Base-by-base conservation (phyloP, 1,284 basidiomycete genomes). In the Anthracocystis setariae region DNA sequence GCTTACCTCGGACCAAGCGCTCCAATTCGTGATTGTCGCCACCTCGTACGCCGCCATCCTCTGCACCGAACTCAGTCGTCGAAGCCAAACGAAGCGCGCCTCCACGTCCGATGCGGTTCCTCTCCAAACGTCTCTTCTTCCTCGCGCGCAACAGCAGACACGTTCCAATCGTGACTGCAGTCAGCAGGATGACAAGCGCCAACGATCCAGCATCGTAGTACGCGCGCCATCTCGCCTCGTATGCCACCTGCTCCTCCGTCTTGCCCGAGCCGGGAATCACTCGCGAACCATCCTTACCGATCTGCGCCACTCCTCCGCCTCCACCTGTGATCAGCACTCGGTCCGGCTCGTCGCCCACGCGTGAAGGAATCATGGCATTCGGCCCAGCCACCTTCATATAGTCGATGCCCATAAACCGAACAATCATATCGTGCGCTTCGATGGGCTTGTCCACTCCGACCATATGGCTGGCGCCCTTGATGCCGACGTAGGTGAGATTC, bases 401-500 rank as follows among this genome's bases (percentile, higher is more conserved):
- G 84, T 98, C 90, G 56, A 94, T 89, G 13, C 56, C 74, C 77
- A 82, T 78, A 51, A 78, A 82, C 21, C 79, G 66, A 4, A 82
- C 88, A 78, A 98, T 95, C 96, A 98, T 98, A 84, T 98, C 95
- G 83, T 98, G 94, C 4, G 93, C 87, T 29, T 90, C 89, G 56
- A 92, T 87, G 0, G 94, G 95, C 12, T 91, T 86, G 84, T 98
- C 95, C 81, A 89, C 95, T 0, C 92, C 92, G 27, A 90, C 93
- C 86, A 86, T 81, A 64, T 79, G 81, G 43, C 76, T 79, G 13
- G 75, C 92, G 61, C 92, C 92, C 39, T 78, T 77, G 25, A 87
- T 91, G 85, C 93, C 94, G 71, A 90, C 92, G 79, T 96, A 98
- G n/a, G 93, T 94, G 76, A 98, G 84, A 81, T 94, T 94, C 47